Conservation (phyloP, 2,329 filamentous ascomycete species). For the Nemania diffusa region DNA sequence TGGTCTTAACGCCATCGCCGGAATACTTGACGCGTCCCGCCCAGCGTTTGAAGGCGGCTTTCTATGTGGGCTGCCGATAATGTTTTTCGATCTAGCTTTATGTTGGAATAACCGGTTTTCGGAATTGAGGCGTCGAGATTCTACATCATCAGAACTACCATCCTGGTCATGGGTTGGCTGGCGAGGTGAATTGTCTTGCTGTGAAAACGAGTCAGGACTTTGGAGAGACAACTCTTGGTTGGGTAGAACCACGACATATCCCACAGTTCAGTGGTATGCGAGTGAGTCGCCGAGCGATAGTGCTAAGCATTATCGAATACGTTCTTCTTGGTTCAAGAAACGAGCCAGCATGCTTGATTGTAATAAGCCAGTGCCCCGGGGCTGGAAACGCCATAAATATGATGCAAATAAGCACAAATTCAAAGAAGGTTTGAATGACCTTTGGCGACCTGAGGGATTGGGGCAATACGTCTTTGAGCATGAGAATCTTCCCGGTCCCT, state of each 20-base stretch:
- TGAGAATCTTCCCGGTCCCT: too few species aligned
- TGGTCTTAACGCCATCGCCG: background rate
- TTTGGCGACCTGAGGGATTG: too few species aligned
- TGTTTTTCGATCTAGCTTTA: conserved; percentile 5
- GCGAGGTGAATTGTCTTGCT: background rate
- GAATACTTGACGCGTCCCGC: conserved; percentile 5
- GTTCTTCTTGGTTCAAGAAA: conserved; percentile 3
- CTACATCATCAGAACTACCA: conserved; percentile 6
- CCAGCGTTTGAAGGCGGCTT: conserved; percentile 6
- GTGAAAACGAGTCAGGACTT: conserved; percentile 6
- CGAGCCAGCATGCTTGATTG: background rate
- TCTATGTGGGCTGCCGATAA: conserved; percentile 9
- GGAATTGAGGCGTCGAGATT: too few species aligned
- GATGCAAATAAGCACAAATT: too few species aligned
- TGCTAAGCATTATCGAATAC: background rate
- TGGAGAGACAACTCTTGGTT: background rate
- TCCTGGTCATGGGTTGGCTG: conserved; percentile 13
- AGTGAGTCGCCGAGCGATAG: background rate
- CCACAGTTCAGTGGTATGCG: conserved; percentile 1
- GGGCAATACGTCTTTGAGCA: too few species aligned
- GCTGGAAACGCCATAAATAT: background rate
- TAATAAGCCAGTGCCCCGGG: background rate
- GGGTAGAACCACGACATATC: background rate
- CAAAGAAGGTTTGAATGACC: too few species aligned
- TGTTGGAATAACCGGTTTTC: background rate